Percentiles rank a stretch among this genome's conserved stretches.
Evolutionary conservation across 495 filamentous ascomycete species (phyloP).

Genomic region (Extremus antarcticus): DNA sequence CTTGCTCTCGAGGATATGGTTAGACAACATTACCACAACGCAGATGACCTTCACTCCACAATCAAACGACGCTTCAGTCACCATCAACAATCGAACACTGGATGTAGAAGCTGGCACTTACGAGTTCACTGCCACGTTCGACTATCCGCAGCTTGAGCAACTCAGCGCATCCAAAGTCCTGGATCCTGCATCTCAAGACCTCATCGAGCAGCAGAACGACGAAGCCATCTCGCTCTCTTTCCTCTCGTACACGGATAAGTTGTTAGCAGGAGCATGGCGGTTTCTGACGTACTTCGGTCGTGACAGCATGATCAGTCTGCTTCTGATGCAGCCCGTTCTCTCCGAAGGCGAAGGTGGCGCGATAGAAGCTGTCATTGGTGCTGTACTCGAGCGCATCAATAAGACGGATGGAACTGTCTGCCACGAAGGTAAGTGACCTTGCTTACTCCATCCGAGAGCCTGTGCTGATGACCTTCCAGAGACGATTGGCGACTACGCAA

Average conservation of each 20-base stretch:
- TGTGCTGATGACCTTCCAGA: conserved; percentile 25
- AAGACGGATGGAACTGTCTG: conserved; percentile 47
- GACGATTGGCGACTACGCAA: conserved; percentile 56
- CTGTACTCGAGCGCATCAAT: conserved; percentile 51
- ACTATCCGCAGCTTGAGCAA: conserved; percentile 50
- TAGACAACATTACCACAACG: conserved; percentile 50
- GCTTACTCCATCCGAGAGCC: neutral
- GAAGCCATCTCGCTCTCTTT: conserved; percentile 47
- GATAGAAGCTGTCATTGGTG: conserved; percentile 49
- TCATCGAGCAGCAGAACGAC: conserved; percentile 37
- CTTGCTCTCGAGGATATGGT: conserved; percentile 42
- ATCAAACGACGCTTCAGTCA: conserved; percentile 20
- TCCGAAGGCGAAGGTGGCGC: conserved; percentile 45
- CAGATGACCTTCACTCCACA: conserved; percentile 37
- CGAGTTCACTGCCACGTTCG: conserved; percentile 45
- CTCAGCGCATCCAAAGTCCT: conserved; percentile 40
- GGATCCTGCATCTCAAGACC: conserved; percentile 33
- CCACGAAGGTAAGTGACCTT: conserved; percentile 35
- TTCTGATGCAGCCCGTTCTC: conserved; percentile 47
- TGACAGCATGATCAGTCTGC: conserved; percentile 49
- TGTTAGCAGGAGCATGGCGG: conserved; percentile 55
- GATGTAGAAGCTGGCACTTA: conserved; percentile 43
- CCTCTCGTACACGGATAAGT: conserved; percentile 50
- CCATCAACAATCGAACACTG: conserved; percentile 34
- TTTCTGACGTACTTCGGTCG: conserved; percentile 59